These are phyloP conservation scores for Petrea volubilis DNA, from an alignment of 257 asterid species.

Conservation along the genomic window DNA sequence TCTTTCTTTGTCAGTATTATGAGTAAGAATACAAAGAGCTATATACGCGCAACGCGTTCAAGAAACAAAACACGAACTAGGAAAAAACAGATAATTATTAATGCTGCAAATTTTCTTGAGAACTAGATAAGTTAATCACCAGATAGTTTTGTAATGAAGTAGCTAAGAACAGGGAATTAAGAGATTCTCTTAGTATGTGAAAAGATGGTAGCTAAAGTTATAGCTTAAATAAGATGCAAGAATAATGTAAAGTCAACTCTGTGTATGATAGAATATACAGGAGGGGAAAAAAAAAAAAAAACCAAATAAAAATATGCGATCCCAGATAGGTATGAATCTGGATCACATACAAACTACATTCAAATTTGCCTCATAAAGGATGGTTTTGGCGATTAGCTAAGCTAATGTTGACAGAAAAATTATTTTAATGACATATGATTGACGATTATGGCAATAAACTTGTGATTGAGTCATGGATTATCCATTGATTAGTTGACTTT, in stretches of 20 bases:
- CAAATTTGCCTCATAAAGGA: background rate
- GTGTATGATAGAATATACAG: background rate
- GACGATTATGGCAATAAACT: conserved; percentile 6
- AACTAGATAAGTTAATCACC: background rate
- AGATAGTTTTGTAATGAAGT: background rate
- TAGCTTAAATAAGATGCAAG: conserved; percentile 22
- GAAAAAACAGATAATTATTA: background rate
- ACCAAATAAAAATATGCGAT: background rate
- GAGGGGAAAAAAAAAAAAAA: no score
- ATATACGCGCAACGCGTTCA: background rate
- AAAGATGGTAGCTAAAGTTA: background rate
- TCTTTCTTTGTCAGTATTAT: no score
- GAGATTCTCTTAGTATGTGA: background rate
- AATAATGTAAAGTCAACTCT: conserved; percentile 26
- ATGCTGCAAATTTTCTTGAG: background rate
- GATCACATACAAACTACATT: conserved; percentile 32
- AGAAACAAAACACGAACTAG: background rate
- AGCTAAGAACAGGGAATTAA: background rate
- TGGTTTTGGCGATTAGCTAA: background rate
- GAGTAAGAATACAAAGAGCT: background rate
- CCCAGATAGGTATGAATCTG: conserved; percentile 24
- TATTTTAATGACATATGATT: conserved; percentile 12
- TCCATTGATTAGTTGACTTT: conserved; percentile 31
- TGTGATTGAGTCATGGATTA: background rate
- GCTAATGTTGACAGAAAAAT: conserved; percentile 2